Evolutionary conservation across 108 stramenopile species (phyloP).

Genomic region (Schizochytrium sp.): DNA sequence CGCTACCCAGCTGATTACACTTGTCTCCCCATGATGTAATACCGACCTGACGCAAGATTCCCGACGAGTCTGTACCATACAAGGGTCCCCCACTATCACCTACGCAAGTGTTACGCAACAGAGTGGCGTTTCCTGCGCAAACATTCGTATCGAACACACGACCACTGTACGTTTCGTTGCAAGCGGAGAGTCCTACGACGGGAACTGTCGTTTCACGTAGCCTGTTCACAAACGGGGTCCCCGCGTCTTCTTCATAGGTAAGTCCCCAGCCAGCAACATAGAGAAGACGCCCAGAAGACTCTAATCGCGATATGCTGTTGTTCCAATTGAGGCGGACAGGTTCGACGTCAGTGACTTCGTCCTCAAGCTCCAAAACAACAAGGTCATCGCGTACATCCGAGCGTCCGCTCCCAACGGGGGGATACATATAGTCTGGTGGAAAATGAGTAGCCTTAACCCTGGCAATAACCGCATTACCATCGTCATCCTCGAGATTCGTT

Average conservation of each 20-base stretch:
- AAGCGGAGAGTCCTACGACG: neutral
- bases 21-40: neutral
- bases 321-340: neutral
- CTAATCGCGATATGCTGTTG: neutral
- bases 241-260: neutral
- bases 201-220: neutral
- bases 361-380: neutral
- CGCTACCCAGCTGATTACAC: neutral
- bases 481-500: neutral
- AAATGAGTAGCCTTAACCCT: neutral
- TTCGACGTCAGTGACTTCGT: neutral
- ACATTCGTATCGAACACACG: neutral
- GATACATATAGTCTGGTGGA: neutral
- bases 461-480: neutral
- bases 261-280: neutral
- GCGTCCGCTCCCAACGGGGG: neutral
- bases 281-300: neutral
- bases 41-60: neutral
- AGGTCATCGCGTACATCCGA: neutral
- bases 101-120: neutral
- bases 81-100: neutral
- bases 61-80: neutral
- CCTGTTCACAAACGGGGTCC: neutral
- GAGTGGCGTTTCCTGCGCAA: neutral
- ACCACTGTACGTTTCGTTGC: neutral